A percentile compares a stretch with the other conserved stretches of the same genome.
Evolutionary conservation across 1,284 basidiomycete genomes (phyloP).

Genomic region (Pisolithus thermaeus): DNA sequence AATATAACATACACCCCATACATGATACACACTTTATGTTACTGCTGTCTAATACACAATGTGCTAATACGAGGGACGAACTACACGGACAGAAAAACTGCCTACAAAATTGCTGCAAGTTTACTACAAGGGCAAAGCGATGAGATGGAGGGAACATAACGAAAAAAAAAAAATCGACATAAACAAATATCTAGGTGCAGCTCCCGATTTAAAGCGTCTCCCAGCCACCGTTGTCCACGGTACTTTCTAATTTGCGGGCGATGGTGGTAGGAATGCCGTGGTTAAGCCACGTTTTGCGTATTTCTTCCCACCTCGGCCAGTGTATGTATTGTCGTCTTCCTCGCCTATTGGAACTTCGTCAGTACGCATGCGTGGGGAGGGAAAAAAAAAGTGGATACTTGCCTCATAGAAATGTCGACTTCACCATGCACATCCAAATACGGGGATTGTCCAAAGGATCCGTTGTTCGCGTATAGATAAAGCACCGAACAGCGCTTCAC

Average conservation of each 20-base stretch:
- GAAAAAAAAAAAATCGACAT: too few relatives aligned
- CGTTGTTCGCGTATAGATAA: constrained; percentile 88
- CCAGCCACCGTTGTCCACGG: constrained; percentile 91
- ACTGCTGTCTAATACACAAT: not conserved
- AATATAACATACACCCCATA: not conserved
- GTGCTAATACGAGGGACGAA: not conserved
- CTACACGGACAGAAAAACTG: too few relatives aligned
- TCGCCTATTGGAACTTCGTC: constrained; percentile 43
- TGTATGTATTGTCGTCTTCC: constrained; percentile 89
- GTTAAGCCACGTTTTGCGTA: constrained; percentile 84
- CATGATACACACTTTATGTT: not conserved
- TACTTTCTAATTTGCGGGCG: constrained; percentile 83
- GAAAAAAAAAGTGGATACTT: constrained; percentile 21
- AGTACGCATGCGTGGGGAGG: not conserved
- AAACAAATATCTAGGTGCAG: not conserved
- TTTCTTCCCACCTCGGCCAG: constrained; percentile 84
- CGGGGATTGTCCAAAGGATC: constrained; percentile 84
- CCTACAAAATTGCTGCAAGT: too few relatives aligned
- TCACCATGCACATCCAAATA: constrained; percentile 96
- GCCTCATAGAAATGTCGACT: constrained; percentile 90
- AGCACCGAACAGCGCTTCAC: constrained; percentile 90
- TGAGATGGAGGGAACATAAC: too few relatives aligned
- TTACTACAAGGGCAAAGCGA: too few relatives aligned
- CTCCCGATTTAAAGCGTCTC: constrained; percentile 60
- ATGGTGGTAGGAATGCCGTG: constrained; percentile 90